Base-by-base conservation (phyloP, 345 rosid species). In the Corchorus capsularis region DNA sequence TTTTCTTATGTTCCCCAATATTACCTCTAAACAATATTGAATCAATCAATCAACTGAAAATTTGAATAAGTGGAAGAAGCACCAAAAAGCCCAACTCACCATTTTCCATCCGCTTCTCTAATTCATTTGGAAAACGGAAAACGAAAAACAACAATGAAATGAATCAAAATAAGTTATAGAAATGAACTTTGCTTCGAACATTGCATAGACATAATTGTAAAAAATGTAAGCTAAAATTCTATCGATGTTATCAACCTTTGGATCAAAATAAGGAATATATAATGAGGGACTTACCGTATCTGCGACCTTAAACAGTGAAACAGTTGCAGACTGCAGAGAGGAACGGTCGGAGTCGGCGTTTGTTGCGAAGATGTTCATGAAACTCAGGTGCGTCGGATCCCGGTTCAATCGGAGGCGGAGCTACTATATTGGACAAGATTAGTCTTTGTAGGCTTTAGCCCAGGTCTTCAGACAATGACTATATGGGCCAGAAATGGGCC, bases 301-400 rank as follows among this genome's bases (percentile, higher is more conserved):
- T 59, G 60, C 4, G 16, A 34, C 20, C 73, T 69, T 69, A 15
- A n/a, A 69, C 27, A 27, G 45, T 16, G 19, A 69, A 69, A 27
- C 34, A 19, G 45, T 32, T 39, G 6, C 4, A 27, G 27, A 27
- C 27, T 16, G 22, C 49, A 50, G 61, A 34, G 61, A 52, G 15
- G 32, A 69, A 52, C 60, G 60, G 52, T 17, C 60, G 35, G 17
- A 19, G 12, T 47, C 57, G 45, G 54, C 46, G 4, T 69, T 34
- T 50, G 12, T 15, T 52, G 52, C 9, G 52, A n/a, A n/a, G n/a
- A 16, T 52, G 15, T 34, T 65, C n/a, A 16, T 34, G 59, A 15
- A 67, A 69, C 14, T 32, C 54, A 14, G 45, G 3, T 27, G 72
- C 14, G 72, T 68, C 43, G 72, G 57, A 32, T 68, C 57, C 22